Base-by-base conservation (phyloP, 1,284 basidiomycete species). In the Peniophora sp. region DNA sequence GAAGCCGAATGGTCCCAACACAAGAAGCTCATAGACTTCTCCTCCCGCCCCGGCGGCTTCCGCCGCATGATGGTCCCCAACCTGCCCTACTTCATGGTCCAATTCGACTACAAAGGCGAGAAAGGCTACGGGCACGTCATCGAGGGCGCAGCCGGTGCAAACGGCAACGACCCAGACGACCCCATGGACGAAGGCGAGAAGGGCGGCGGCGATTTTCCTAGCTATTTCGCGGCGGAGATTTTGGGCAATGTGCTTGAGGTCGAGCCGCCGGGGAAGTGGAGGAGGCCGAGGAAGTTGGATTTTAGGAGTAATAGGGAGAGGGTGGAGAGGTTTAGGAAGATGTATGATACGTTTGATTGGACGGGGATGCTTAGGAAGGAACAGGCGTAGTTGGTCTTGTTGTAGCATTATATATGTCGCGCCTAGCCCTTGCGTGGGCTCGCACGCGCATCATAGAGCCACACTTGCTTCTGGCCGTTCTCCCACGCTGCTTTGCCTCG, bases 1-100 rank as follows among this genome's bases (percentile, higher is more conserved):
- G 97, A 97, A 64, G 80, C 85, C 6, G 97, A 99, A 70, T 99
- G 95, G 93, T 92, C 93, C 10, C 92, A 97, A 62, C 93, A 99
- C 70, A 91, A 90, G 64, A 97, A 98, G 64, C 72, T 98, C 47
- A 97, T 99, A 56, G 88, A 96, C 62, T 99, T 99, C 64, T 82
- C 88, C 2, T 69, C 81, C 8, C 78, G 93, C 2, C 89, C 92
- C 0, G 92, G 92, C 20, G 92, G 92, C 3, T 97, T 97, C 72
- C 74, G 93, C 45, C 78, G 93, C 1, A 83, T 89, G 35, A 89
- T 99, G 84, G 96, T 99, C 3, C 85, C 95, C 1, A 94, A 97
- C 60, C 69, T 99, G 42, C 97, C 97, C 0, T 99, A 99, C 70
- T 99, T 99, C 64, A 95, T 95, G 87, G 89, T 99, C 1, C 90